These are phyloP conservation scores for Patellifolia procumbens DNA, from an alignment of 179 eudicot genomes.

Conservation along the genomic window DNA sequence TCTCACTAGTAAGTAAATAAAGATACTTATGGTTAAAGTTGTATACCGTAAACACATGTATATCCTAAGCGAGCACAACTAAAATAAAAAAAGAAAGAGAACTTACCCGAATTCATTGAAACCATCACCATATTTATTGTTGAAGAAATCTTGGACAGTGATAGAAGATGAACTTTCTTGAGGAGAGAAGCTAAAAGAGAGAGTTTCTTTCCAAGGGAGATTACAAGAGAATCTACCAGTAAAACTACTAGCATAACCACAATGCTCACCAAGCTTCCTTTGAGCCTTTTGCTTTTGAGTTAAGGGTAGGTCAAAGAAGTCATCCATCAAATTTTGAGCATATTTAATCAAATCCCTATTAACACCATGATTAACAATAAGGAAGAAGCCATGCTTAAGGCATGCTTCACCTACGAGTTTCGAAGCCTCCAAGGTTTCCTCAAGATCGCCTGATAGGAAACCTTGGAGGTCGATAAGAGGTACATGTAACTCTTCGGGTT, in stretches of 20 bases:
- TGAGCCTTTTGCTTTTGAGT: constrained; percentile 51
- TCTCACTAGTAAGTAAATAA: too few species aligned
- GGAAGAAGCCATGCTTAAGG: constrained; percentile 61
- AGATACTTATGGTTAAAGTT: too few species aligned
- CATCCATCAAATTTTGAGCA: constrained; percentile 49
- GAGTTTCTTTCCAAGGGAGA: constrained; percentile 80
- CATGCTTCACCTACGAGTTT: constrained; percentile 44
- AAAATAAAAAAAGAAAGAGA: too few species aligned
- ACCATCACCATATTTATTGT: constrained; percentile 45
- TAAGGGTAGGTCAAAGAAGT: constrained; percentile 52
- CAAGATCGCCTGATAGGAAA: constrained; percentile 54
- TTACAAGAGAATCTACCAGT: constrained; percentile 63
- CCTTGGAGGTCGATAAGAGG: constrained; percentile 66
- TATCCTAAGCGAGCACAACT: too few species aligned
- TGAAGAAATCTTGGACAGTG: constrained; percentile 49
- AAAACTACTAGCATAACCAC: constrained; percentile 81
- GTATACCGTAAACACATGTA: too few species aligned
- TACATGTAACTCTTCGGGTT: constrained; percentile 54
- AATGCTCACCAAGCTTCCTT: constrained; percentile 62
- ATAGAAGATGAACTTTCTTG: constrained; percentile 16
- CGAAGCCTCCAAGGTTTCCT: constrained; percentile 25
- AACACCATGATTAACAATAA: constrained; percentile 64
- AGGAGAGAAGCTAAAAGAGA: constrained; percentile 51
- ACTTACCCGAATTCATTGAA: constrained; percentile 58
- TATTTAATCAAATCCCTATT: constrained; percentile 35